A percentile compares a stretch with the other conserved stretches of the same genome.
phyloP scores from a whole-genome alignment of 2,329 filamentous ascomycete genomes.

The Calycina herbarum region DNA sequence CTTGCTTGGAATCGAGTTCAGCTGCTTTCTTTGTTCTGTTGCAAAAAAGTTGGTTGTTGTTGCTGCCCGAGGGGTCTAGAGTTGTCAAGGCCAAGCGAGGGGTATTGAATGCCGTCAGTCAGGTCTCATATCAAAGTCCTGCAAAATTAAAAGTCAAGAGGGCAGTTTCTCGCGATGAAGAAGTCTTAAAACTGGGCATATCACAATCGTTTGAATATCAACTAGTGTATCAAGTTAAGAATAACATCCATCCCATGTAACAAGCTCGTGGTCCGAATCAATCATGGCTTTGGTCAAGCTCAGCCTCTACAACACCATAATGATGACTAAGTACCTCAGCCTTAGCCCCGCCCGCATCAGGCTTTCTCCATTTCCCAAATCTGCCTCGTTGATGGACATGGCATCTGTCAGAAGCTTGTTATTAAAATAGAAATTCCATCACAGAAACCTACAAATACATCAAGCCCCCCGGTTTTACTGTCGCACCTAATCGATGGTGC shows the following conservation, averaged over 20 bases:
- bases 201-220: background rate
- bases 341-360: background rate
- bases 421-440: background rate
- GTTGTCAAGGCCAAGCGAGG: background rate
- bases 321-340: constrained; percentile 1
- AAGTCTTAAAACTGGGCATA: background rate
- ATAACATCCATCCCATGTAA: background rate
- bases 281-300: background rate
- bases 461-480: background rate
- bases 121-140: background rate
- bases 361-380: background rate
- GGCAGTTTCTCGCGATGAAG: background rate
- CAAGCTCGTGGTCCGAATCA: background rate
- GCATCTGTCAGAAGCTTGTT: background rate
- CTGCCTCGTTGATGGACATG: background rate
- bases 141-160: background rate
- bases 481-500: background rate
- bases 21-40: background rate
- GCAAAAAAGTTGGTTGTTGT: background rate
- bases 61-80: background rate
- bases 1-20: background rate
- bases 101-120: background rate
- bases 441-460: background rate
- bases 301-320: background rate
- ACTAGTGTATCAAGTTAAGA: background rate